Evolutionary conservation across 805 yeast species (phyloP).

Genomic region (Candida mattraensis): DNA sequence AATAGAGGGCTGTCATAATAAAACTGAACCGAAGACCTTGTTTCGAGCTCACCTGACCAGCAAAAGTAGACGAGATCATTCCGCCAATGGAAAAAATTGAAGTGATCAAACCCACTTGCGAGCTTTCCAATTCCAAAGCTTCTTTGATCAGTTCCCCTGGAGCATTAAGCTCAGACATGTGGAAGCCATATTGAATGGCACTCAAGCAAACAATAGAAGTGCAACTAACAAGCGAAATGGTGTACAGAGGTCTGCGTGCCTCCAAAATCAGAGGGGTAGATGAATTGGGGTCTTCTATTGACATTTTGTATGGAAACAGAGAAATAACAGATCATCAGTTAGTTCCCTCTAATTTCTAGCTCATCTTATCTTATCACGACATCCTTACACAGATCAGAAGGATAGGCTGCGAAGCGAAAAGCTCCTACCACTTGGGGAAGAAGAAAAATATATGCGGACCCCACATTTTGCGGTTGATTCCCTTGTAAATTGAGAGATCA

Average conservation of each 20-base stretch:
- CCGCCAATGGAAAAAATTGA: conserved; percentile 87
- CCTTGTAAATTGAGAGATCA: no score
- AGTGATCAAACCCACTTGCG: conserved; percentile 70
- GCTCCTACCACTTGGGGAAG: no score
- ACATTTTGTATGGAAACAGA: no score
- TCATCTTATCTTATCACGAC: no score
- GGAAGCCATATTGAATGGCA: conserved; percentile 89
- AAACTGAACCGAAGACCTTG: conserved; percentile 62
- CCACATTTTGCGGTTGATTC: not conserved
- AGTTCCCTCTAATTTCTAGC: no score
- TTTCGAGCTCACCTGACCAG: conserved; percentile 63
- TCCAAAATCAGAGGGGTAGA: conserved; percentile 1
- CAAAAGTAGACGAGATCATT: conserved; percentile 65
- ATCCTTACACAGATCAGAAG: no score
- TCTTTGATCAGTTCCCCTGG: conserved; percentile 61
- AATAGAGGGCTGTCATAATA: conserved; percentile 50
- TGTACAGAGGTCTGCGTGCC: conserved; percentile 3
- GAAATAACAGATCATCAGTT: no score
- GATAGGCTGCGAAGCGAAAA: no score
- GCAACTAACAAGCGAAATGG: conserved; percentile 39
- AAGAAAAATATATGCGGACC: no score
- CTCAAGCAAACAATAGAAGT: conserved; percentile 68
- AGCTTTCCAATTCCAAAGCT: conserved; percentile 30
- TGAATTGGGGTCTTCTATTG: no score
- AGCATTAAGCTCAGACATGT: conserved; percentile 92